Conservation (phyloP, 2,329 filamentous ascomycete genomes). For the Dothistroma septosporum region DNA sequence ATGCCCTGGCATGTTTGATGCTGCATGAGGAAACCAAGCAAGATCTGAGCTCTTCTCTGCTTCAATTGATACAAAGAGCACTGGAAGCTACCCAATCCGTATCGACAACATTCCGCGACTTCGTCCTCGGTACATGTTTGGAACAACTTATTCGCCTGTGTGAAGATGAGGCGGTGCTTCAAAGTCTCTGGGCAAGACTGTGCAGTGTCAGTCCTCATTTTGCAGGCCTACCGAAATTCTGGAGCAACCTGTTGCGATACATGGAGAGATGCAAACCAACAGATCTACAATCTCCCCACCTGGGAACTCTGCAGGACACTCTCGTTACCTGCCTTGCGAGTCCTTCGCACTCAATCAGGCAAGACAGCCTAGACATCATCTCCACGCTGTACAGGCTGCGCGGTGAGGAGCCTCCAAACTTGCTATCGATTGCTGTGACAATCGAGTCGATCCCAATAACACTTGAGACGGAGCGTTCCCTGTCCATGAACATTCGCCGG, state of each 20-base stretch:
- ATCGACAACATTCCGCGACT: conserved; percentile 3
- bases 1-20: conserved; percentile 19
- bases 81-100: conserved; percentile 4
- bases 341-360: conserved; percentile 68
- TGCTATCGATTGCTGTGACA: conserved; percentile 64
- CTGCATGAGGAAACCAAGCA: conserved; percentile 8
- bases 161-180: not conserved
- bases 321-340: conserved; percentile 71
- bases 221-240: conserved; percentile 24
- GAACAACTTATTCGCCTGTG: conserved; percentile 16
- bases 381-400: conserved; percentile 53
- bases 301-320: conserved; percentile 59
- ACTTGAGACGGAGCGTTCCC: conserved; percentile 68
- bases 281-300: conserved; percentile 38
- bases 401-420: conserved; percentile 48
- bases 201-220: conserved; percentile 17
- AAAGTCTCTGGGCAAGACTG: conserved; percentile 20
- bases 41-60: conserved; percentile 5
- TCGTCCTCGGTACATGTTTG: conserved; percentile 24
- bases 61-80: conserved; percentile 13
- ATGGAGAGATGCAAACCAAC: conserved; percentile 14
- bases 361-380: conserved; percentile 69
- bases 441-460: conserved; percentile 76
- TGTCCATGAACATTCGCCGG: conserved; percentile 82
- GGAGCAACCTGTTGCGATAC: conserved; percentile 26